Evolutionary conservation across 176 grass and related monocot species (phyloP).

Genomic region (Cocos nucifera): DNA sequence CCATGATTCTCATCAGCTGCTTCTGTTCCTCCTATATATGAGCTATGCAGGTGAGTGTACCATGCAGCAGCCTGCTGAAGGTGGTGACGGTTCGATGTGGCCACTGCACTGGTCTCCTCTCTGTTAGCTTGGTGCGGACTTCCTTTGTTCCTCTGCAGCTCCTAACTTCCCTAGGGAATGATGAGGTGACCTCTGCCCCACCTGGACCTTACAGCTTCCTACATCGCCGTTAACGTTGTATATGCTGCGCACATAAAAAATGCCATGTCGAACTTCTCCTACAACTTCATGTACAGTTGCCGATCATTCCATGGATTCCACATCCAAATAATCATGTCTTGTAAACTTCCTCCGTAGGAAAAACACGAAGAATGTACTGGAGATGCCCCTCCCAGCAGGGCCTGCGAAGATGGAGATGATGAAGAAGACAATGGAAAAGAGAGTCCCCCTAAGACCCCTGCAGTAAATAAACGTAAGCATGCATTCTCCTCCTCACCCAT

Average conservation of each 20-base stretch:
- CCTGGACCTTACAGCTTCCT: no score
- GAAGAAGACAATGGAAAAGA: slow-evolving; percentile 9
- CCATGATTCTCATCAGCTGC: no score
- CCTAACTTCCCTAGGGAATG: background rate
- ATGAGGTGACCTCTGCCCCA: background rate
- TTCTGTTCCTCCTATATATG: no score
- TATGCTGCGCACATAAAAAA: no score
- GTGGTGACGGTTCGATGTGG: slow-evolving; percentile 60
- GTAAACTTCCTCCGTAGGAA: background rate
- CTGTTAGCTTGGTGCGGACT: slow-evolving; percentile 27
- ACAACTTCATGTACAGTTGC: no score
- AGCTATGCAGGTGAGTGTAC: slow-evolving; percentile 42
- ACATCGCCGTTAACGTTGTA: no score
- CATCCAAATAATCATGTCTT: no score
- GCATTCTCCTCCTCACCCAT: no score
- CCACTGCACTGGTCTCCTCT: slow-evolving; percentile 46
- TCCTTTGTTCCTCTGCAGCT: slow-evolving; percentile 37
- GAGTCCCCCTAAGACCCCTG: background rate
- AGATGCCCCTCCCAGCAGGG: slow-evolving; percentile 16
- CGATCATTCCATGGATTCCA: no score
- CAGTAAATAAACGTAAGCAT: slow-evolving; percentile 38
- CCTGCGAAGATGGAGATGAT: slow-evolving; percentile 28
- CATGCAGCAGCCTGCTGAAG: slow-evolving; percentile 37
- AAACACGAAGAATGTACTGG: slow-evolving; percentile 24
- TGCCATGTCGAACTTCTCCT: no score